A percentile compares a stretch with the other conserved stretches of the same genome.
phyloP scores from a whole-genome alignment of 768 basidiomycete species.

The Collybia sp. region DNA sequence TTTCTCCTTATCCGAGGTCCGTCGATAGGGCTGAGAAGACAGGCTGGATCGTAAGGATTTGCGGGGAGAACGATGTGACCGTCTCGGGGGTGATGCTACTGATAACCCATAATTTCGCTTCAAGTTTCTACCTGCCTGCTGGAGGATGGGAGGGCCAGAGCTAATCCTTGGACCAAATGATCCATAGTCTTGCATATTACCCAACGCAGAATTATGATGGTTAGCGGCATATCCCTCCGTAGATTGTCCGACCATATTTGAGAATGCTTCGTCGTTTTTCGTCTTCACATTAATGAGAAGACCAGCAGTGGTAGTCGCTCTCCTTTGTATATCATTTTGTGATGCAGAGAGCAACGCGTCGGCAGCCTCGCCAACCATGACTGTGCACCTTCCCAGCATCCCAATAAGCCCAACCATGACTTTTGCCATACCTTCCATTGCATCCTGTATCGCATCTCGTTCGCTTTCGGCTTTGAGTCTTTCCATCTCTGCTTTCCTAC shows the following conservation, averaged over 20 bases:
- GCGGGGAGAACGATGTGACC: slow-evolving; percentile 56
- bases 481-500: slow-evolving; percentile 69
- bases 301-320: slow-evolving; percentile 23
- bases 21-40: slow-evolving; percentile 53
- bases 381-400: slow-evolving; percentile 75
- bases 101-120: slow-evolving; percentile 28
- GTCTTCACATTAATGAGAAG: slow-evolving; percentile 52
- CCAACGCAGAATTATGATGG: slow-evolving; percentile 28
- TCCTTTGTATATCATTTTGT: slow-evolving; percentile 20
- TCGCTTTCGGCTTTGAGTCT: slow-evolving; percentile 60
- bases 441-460: slow-evolving; percentile 55
- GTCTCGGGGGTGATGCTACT: slow-evolving; percentile 51
- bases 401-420: slow-evolving; percentile 70
- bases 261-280: slow-evolving; percentile 68
- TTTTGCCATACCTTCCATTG: slow-evolving; percentile 60
- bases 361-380: slow-evolving; percentile 60
- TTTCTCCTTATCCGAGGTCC: slow-evolving; percentile 61
- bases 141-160: slow-evolving; percentile 43
- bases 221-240: slow-evolving; percentile 51
- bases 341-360: slow-evolving; percentile 25
- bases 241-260: slow-evolving; percentile 61
- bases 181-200: slow-evolving; percentile 48
- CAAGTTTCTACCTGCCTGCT: slow-evolving; percentile 15
- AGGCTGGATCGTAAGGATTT: slow-evolving; percentile 70
- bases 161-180: slow-evolving; percentile 44